These are phyloP conservation scores for Saccharomyces hybrid DNA, from an alignment of 1,139 yeast genomes.

Conservation along the genomic window DNA sequence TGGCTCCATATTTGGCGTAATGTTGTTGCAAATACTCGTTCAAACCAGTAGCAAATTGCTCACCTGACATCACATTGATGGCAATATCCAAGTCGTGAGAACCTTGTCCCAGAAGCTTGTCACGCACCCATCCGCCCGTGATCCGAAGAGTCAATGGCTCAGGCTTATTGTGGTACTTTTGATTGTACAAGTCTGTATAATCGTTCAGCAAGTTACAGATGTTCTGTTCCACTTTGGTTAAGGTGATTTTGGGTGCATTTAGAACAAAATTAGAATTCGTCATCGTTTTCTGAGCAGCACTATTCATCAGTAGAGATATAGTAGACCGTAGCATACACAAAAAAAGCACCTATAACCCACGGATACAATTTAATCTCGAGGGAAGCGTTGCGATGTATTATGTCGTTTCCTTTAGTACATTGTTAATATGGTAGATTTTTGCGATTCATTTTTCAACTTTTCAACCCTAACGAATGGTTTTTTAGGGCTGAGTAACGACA, in stretches of 20 bases:
- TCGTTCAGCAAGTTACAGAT: slow-evolving; percentile 28
- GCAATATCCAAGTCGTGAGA: slow-evolving; percentile 92
- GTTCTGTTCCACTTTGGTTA: slow-evolving; percentile 20
- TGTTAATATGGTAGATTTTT: not conserved
- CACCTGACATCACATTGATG: slow-evolving; percentile 75
- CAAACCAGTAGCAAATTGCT: slow-evolving; percentile 67
- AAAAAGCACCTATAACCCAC: not conserved
- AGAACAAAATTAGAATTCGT: not conserved
- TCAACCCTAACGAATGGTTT: not conserved
- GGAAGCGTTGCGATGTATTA: not conserved
- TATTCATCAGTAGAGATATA: not conserved
- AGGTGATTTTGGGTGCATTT: slow-evolving; percentile 6
- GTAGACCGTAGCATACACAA: not conserved
- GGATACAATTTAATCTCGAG: not conserved
- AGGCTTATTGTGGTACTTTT: not conserved
- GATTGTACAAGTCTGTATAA: slow-evolving; percentile 21
- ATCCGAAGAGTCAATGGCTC: not conserved
- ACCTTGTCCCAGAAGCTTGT: slow-evolving; percentile 69
- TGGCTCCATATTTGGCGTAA: slow-evolving; percentile 37
- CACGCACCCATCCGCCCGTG: slow-evolving; percentile 98
- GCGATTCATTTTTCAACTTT: not conserved
- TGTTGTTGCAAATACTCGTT: slow-evolving; percentile 42
- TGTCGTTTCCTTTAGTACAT: not conserved
- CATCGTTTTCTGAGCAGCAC: not conserved
- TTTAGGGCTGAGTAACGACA: not conserved